These are phyloP conservation scores for Scenedesmus sp. DNA, from an alignment of 163 green algal species.

Conservation along the genomic window DNA sequence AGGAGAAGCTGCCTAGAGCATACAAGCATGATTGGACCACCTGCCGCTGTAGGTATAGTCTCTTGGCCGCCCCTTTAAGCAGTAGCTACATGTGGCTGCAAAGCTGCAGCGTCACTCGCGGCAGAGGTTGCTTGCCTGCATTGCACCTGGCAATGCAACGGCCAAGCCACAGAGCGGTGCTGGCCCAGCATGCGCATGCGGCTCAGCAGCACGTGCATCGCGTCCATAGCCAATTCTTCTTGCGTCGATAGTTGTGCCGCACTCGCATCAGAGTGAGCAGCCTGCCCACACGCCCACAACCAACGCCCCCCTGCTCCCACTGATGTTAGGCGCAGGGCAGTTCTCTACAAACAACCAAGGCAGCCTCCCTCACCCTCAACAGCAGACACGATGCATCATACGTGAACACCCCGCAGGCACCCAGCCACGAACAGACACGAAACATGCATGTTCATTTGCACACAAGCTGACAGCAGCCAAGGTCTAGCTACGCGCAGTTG, in stretches of 20 bases:
- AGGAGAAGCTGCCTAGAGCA: neutral
- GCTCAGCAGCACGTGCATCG: neutral
- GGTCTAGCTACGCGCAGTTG: neutral
- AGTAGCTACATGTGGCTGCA: no score
- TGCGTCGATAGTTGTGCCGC: neutral
- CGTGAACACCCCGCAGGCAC: neutral
- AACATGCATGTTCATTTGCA: neutral
- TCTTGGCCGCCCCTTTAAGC: neutral
- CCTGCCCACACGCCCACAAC: neutral
- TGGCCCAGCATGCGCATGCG: neutral
- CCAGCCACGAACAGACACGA: neutral
- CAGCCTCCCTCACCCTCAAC: neutral
- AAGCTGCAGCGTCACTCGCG: neutral
- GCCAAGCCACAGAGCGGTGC: neutral
- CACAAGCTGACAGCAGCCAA: neutral
- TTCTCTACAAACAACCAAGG: neutral
- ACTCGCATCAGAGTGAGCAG: neutral
- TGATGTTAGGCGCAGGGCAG: neutral
- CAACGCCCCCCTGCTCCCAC: neutral
- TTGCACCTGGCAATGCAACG: neutral
- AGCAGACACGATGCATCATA: neutral
- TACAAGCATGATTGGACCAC: neutral
- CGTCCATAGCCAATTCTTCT: neutral
- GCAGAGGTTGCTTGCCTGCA: neutral
- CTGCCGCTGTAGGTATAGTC: neutral